These are phyloP conservation scores for Vitis cinerea DNA, from an alignment of 164 flowering plant genomes.

Conservation along the genomic window DNA sequence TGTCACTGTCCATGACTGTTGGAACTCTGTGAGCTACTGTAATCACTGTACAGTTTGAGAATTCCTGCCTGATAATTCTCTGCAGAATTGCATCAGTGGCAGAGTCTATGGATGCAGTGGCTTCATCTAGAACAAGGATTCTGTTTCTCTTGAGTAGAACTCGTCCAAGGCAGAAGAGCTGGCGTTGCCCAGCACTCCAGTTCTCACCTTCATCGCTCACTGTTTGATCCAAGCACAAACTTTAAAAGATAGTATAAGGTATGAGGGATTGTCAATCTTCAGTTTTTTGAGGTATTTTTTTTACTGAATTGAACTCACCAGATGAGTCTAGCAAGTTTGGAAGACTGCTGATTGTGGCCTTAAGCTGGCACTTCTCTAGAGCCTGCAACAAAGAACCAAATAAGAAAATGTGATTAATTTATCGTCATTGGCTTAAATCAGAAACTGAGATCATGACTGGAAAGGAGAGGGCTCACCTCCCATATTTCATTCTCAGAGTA, in stretches of 20 bases:
- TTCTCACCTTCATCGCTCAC: conserved; percentile 87
- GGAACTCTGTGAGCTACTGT: conserved; percentile 77
- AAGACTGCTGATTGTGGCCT: conserved; percentile 50
- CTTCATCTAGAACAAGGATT: conserved; percentile 85
- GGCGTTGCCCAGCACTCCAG: conserved; percentile 88
- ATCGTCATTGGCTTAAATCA: not conserved
- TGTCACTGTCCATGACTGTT: conserved; percentile 66
- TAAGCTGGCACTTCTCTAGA: conserved; percentile 75
- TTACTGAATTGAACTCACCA: conserved; percentile 35
- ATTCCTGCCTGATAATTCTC: conserved; percentile 56
- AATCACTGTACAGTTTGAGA: conserved; percentile 53
- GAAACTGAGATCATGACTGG: not conserved
- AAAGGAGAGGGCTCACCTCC: conserved; percentile 45
- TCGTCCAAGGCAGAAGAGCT: conserved; percentile 81
- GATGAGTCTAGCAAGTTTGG: conserved; percentile 66
- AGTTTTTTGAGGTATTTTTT: too few species aligned
- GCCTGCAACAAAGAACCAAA: conserved; percentile 39
- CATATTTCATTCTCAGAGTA: conserved; percentile 77
- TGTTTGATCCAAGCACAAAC: conserved; percentile 12
- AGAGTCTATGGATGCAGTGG: conserved; percentile 87
- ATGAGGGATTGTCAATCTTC: too few species aligned
- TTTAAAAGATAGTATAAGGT: too few species aligned
- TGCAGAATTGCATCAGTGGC: conserved; percentile 77
- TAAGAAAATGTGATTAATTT: not conserved
- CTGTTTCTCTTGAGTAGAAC: conserved; percentile 65